phyloP scores from a whole-genome alignment of 2,329 filamentous ascomycete genomes.

The Neonectria magnoliae region DNA sequence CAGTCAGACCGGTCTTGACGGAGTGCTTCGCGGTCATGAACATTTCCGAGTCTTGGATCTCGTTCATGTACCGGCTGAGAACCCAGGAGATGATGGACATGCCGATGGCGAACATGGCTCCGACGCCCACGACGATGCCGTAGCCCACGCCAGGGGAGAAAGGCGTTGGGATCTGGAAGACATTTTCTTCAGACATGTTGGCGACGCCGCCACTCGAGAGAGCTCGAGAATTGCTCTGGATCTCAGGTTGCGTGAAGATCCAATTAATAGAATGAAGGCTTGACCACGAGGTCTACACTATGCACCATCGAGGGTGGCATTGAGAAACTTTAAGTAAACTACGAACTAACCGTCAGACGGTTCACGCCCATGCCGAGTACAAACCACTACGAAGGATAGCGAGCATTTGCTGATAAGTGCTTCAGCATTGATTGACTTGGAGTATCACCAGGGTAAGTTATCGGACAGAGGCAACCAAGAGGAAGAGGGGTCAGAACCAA shows the following conservation, averaged over 20 bases:
- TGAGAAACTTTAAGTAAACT: constrained; percentile 12
- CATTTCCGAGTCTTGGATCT: constrained; percentile 24
- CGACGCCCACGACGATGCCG: constrained; percentile 19
- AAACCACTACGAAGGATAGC: background rate
- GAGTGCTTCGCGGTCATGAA: constrained; percentile 23
- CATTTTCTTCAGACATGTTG: constrained; percentile 14
- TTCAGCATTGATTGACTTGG: background rate
- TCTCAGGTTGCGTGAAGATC: background rate
- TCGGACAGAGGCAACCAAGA: background rate
- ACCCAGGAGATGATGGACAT: constrained; percentile 22
- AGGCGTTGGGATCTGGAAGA: constrained; percentile 18
- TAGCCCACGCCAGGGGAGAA: constrained; percentile 21
- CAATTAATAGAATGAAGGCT: background rate
- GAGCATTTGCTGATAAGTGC: constrained; percentile 1
- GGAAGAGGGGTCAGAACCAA: background rate
- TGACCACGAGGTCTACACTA: background rate
- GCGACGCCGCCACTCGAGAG: background rate
- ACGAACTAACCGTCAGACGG: background rate
- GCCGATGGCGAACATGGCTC: constrained; percentile 21
- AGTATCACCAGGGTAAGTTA: background rate
- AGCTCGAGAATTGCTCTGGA: background rate
- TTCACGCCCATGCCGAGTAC: constrained; percentile 6
- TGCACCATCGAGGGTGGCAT: background rate
- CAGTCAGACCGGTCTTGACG: constrained; percentile 18
- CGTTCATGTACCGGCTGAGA: constrained; percentile 20